phyloP scores from a whole-genome alignment of 306 rosid species.

The Canavalia ensiformis region DNA sequence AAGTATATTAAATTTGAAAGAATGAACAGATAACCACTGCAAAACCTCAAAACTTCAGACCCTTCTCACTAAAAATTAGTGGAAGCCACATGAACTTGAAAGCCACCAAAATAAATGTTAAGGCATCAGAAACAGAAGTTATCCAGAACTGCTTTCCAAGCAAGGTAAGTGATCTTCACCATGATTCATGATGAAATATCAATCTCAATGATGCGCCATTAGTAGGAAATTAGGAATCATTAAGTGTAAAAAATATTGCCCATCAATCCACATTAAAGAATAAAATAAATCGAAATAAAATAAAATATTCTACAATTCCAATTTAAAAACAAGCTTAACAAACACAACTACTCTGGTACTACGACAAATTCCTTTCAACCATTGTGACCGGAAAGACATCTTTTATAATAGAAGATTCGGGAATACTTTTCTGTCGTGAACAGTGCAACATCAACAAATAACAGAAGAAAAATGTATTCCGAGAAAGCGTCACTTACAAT shows the following conservation, averaged over 20 bases:
- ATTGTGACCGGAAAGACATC: background rate
- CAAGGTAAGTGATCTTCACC: slow-evolving; percentile 29
- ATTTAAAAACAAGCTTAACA: slow-evolving; percentile 18
- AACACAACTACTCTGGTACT: background rate
- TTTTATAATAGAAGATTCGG: background rate
- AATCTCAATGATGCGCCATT: slow-evolving; percentile 15
- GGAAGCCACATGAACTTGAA: background rate
- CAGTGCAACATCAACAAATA: background rate
- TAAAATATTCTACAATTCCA: background rate
- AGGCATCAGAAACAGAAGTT: slow-evolving; percentile 12
- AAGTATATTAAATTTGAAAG: slow-evolving; percentile 8
- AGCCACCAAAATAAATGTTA: slow-evolving; percentile 25
- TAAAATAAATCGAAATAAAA: background rate
- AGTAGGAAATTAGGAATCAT: slow-evolving; percentile 6
- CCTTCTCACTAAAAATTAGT: slow-evolving; percentile 1
- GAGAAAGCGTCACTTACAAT: slow-evolving; percentile 63
- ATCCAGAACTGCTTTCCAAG: background rate
- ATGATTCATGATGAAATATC: background rate
- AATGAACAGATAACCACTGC: background rate
- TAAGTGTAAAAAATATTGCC: background rate
- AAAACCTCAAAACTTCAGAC: slow-evolving; percentile 7
- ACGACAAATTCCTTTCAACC: slow-evolving; percentile 5
- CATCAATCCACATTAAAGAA: background rate
- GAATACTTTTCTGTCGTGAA: background rate
- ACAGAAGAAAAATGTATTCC: background rate